Evolutionary conservation across 2,329 filamentous ascomycete genomes (phyloP).

Genomic region (Cercospora sp.): DNA sequence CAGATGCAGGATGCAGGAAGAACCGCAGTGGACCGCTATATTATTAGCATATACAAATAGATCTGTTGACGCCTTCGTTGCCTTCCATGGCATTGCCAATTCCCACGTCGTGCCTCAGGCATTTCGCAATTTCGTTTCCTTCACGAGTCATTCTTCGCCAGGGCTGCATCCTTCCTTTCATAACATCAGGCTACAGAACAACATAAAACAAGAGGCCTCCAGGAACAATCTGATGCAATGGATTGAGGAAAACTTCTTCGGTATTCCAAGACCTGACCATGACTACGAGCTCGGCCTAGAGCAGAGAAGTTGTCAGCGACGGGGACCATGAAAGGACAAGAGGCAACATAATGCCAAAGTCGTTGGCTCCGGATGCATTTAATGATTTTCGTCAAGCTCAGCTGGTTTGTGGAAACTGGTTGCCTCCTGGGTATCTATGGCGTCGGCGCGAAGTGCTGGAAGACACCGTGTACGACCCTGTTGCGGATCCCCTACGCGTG

Average conservation of each 20-base stretch:
- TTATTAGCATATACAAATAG: neutral
- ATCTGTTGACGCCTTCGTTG: neutral
- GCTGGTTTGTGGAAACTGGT: neutral
- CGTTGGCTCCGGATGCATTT: neutral
- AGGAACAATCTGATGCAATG: neutral
- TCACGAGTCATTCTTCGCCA: neutral
- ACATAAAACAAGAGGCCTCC: neutral
- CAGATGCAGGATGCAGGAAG: neutral
- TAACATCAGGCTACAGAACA: neutral
- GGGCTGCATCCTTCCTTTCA: neutral
- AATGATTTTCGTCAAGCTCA: neutral
- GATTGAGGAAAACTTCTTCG: too few species aligned
- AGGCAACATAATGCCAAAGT: neutral
- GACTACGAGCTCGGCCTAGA: neutral
- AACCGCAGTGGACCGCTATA: neutral
- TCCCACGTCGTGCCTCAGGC: neutral
- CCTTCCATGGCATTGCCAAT: neutral
- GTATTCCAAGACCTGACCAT: too few species aligned
- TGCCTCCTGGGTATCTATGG: neutral
- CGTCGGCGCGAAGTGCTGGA: neutral
- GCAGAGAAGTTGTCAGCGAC: too few species aligned
- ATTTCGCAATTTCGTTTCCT: neutral
- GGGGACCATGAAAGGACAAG: neutral
- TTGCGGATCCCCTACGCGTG: neutral
- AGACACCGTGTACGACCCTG: neutral